These are phyloP conservation scores for Andrographis paniculata DNA, from an alignment of 305 asterid genomes.

Conservation along the genomic window DNA sequence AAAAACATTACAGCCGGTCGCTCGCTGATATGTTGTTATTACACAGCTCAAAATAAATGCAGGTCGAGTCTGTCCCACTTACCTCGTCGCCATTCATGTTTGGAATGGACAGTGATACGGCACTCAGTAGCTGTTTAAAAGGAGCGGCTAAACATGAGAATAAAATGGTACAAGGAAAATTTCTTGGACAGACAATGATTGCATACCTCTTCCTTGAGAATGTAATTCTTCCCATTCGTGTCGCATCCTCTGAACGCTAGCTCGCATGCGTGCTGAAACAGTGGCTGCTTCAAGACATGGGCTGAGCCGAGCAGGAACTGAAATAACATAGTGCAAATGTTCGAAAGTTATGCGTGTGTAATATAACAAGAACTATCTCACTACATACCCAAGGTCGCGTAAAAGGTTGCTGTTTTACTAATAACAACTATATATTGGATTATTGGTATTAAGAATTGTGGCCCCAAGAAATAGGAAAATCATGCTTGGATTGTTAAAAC, in stretches of 20 bases:
- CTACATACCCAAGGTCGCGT: too few relatives aligned
- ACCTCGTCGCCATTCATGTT: conserved; percentile 49
- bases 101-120: conserved; percentile 44
- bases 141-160: conserved; percentile 6
- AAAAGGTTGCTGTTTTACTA: too few relatives aligned
- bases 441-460: too few relatives aligned
- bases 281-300: conserved; percentile 74
- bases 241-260: conserved; percentile 63
- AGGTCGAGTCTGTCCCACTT: conserved; percentile 24
- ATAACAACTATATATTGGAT: too few relatives aligned
- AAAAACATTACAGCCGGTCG: conserved; percentile 2
- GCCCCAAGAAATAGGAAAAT: too few relatives aligned
- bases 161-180: conserved; percentile 7
- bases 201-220: conserved; percentile 61
- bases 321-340: conserved; percentile 20
- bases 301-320: conserved; percentile 94
- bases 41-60: too few relatives aligned
- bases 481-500: too few relatives aligned
- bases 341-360: conserved; percentile 3
- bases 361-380: too few relatives aligned
- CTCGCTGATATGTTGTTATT: too few relatives aligned
- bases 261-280: conserved; percentile 63
- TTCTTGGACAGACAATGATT: conserved; percentile 7
- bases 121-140: conserved; percentile 45
- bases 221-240: conserved; percentile 31